Evolutionary conservation across 331 rosid genomes (phyloP).

Genomic region (Cydonia oblonga): DNA sequence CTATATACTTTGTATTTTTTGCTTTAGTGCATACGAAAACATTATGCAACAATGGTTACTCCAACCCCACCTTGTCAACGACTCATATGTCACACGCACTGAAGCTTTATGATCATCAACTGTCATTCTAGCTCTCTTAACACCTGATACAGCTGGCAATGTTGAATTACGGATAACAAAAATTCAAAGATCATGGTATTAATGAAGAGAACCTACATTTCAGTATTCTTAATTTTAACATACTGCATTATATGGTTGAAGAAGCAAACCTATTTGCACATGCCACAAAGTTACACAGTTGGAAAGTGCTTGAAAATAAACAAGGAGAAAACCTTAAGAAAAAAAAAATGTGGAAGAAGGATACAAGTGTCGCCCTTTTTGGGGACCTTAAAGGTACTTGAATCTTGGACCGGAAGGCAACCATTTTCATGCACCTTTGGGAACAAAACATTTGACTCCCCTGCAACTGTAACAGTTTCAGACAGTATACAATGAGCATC

Average conservation of each 20-base stretch:
- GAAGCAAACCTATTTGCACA: neutral
- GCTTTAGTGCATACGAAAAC: neutral
- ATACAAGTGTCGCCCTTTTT: slow-evolving; percentile 35
- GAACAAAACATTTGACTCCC: slow-evolving; percentile 18
- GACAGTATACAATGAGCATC: neutral
- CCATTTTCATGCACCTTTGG: slow-evolving; percentile 25
- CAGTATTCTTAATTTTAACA: neutral
- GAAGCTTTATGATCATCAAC: slow-evolving; percentile 57
- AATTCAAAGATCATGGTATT: neutral
- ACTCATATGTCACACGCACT: slow-evolving; percentile 53
- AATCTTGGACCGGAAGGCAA: slow-evolving; percentile 15
- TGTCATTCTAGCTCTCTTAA: slow-evolving; percentile 52
- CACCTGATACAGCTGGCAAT: slow-evolving; percentile 44
- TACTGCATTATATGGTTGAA: neutral
- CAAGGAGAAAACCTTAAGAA: slow-evolving; percentile 1
- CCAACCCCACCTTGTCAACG: slow-evolving; percentile 62
- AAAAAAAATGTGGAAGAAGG: slow-evolving; percentile 23
- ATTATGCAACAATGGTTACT: neutral
- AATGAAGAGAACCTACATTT: too few relatives aligned
- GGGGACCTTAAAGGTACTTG: slow-evolving; percentile 16
- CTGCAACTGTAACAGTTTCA: slow-evolving; percentile 21
- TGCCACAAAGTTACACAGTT: neutral
- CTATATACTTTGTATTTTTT: neutral
- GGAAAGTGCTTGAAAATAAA: neutral
- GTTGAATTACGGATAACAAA: slow-evolving; percentile 35